Percentiles rank a stretch among this genome's conserved stretches.
These are phyloP conservation scores for Mortierella sp. DNA, from an alignment of 371 early-diverging fungal species.

Conservation along the genomic window DNA sequence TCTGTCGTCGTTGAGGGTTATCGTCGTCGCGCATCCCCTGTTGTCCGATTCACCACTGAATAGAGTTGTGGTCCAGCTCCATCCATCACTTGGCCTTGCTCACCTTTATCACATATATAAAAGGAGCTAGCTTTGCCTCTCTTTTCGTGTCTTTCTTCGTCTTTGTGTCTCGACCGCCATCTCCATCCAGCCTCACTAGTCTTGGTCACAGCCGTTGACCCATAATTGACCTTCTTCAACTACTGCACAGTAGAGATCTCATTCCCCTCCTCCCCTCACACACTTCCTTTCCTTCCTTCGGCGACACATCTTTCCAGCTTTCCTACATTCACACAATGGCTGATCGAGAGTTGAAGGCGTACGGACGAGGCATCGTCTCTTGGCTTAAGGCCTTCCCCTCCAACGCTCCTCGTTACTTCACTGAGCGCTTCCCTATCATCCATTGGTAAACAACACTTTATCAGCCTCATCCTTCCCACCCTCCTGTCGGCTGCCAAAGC, in stretches of 20 bases:
- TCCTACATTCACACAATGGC: slow-evolving; percentile 29
- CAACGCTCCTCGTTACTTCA: slow-evolving; percentile 32
- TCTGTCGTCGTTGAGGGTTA: too few species aligned
- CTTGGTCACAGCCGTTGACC: too few species aligned
- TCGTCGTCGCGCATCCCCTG: too few species aligned
- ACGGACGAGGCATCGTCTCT: slow-evolving; percentile 22
- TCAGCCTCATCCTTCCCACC: not conserved
- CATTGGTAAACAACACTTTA: slow-evolving; percentile 31
- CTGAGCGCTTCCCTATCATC: slow-evolving; percentile 48
- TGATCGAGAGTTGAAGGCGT: slow-evolving; percentile 43
- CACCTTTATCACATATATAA: slow-evolving; percentile 11
- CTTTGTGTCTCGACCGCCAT: slow-evolving; percentile 1
- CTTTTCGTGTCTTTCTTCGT: not conserved
- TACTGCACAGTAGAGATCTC: not conserved
- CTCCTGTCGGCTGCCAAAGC: not conserved
- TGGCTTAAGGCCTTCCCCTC: slow-evolving; percentile 42
- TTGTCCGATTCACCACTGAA: not conserved
- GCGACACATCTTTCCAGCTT: not conserved
- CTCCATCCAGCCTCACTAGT: not conserved
- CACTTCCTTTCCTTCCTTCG: not conserved
- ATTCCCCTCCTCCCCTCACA: not conserved
- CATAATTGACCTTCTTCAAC: too few species aligned
- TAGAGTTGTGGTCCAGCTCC: slow-evolving; percentile 4
- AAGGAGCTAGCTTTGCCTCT: slow-evolving; percentile 3
- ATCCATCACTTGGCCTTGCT: not conserved